Base-by-base conservation (phyloP, 2,329 filamentous ascomycete species). In the Chaetomiaceae sp. region DNA sequence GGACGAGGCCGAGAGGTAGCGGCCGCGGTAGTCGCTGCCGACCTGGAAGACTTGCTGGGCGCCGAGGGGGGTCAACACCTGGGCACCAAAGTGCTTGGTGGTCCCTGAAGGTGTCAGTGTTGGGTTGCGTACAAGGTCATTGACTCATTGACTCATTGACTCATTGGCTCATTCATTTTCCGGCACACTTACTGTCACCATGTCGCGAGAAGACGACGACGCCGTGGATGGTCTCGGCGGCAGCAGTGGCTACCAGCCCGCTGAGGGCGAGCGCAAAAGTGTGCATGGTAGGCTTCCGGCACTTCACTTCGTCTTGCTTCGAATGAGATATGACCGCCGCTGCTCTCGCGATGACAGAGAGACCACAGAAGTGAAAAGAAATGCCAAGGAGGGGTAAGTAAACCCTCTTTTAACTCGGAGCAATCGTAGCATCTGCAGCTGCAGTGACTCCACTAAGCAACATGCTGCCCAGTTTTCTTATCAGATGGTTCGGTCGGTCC, bases 141-240 rank as follows among this genome's bases (percentile, higher is more conserved):
- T 5, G n/a, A n/a, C n/a, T n/a, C n/a, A n/a, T n/a, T n/a, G n/a
- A n/a, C n/a, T n/a, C n/a, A n/a, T n/a, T n/a, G n/a, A n/a, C n/a
- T n/a, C n/a, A n/a, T n/a, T n/a, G n/a, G n/a, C 33, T 27, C 5
- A 5, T 23, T 9, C 25, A 13, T 9, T 11, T 10, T n/a, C 8
- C 13, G 13, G 4, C 11, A 8, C 10, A 52, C 57, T 16, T 92
- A 51, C 91, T 84, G 70, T 96, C 91, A 53, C 91, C 91, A 73
- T 96, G 91, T 41, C 91, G 87, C 62, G 89, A 84, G 75, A 95
- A 95, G 70, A 96, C 84, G 70, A 91, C 94, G 41, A 86, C 84
- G 48, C 90, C 90, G 14, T 95, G 77, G 25, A 94, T 76, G 0
- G 84, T 87, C 73, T 95, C 88, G 18, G 72, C 72, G 11, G 50